A percentile compares a stretch with the other conserved stretches of the same genome.
phyloP scores from a whole-genome alignment of 1,284 basidiomycete genomes.

The Dichomitus squalens region DNA sequence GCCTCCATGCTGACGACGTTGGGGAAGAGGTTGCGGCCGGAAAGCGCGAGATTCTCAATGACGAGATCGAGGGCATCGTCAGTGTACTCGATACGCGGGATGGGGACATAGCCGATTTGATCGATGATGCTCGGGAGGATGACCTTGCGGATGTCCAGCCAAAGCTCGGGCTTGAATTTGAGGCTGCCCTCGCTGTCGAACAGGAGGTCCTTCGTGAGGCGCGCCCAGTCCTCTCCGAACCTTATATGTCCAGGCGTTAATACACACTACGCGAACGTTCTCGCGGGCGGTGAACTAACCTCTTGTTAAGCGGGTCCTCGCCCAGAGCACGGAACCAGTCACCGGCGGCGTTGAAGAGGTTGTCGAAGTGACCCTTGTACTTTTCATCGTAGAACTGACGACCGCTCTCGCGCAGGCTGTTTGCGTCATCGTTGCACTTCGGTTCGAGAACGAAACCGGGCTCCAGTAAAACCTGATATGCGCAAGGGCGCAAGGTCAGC shows the following conservation, averaged over 20 bases:
- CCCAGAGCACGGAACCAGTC: conserved; percentile 84
- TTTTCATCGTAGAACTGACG: conserved; percentile 82
- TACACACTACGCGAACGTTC: too few relatives aligned
- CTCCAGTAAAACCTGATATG: conserved; percentile 69
- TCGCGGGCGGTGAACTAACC: conserved; percentile 27
- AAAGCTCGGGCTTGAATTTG: conserved; percentile 88
- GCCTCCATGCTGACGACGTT: conserved; percentile 83
- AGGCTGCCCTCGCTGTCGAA: conserved; percentile 70
- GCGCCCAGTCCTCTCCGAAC: conserved; percentile 84
- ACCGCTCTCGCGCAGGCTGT: conserved; percentile 68
- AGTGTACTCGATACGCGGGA: conserved; percentile 89
- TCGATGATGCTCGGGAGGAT: conserved; percentile 84
- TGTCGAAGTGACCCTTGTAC: conserved; percentile 85
- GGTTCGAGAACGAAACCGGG: conserved; percentile 89
- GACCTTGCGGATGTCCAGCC: conserved; percentile 84
- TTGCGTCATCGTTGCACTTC: conserved; percentile 65
- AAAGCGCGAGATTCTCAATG: conserved; percentile 91
- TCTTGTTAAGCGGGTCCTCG: conserved; percentile 82
- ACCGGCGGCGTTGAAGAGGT: conserved; percentile 70
- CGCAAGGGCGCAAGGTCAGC: conserved; percentile 8
- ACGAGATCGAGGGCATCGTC: conserved; percentile 85
- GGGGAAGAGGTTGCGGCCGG: conserved; percentile 82
- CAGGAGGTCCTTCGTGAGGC: conserved; percentile 77
- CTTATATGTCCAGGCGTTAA: background rate
- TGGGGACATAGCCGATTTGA: conserved; percentile 85